phyloP scores from a whole-genome alignment of 352 stramenopile genomes.

The Globisporangium okanoganense region DNA sequence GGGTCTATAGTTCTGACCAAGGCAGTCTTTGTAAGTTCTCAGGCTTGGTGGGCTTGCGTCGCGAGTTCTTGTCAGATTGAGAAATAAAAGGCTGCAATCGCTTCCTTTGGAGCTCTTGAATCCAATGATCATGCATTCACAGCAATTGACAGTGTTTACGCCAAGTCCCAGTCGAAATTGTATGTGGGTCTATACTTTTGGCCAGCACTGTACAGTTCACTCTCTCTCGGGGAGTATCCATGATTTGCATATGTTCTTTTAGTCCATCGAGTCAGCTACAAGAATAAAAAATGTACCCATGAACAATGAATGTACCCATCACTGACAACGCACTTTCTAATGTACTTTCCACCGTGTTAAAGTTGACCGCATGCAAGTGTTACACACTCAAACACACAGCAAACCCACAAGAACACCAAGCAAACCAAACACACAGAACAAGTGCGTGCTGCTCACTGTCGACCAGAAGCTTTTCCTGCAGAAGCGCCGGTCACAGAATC shows the following conservation, averaged over 20 bases:
- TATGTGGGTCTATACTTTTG: too few relatives aligned
- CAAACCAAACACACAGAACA: background rate
- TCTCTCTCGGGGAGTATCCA: background rate
- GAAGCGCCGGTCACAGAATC: too few relatives aligned
- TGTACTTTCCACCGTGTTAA: background rate
- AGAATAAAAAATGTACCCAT: background rate
- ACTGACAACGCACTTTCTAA: background rate
- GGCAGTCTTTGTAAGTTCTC: too few relatives aligned
- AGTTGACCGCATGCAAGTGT: background rate
- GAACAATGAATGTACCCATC: background rate
- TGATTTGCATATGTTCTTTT: background rate
- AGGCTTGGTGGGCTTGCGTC: too few relatives aligned
- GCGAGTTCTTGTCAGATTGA: too few relatives aligned
- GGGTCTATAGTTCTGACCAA: too few relatives aligned
- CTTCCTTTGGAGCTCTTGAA: too few relatives aligned
- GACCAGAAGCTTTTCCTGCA: background rate
- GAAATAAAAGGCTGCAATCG: too few relatives aligned
- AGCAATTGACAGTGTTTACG: too few relatives aligned
- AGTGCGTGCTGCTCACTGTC: background rate
- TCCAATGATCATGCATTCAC: too few relatives aligned
- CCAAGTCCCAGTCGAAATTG: too few relatives aligned
- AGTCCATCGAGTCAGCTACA: background rate
- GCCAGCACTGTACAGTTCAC: background rate
- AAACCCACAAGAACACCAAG: background rate
- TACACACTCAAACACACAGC: background rate